Conservation (phyloP, 495 filamentous ascomycete genomes). For the Neurospora sp. region DNA sequence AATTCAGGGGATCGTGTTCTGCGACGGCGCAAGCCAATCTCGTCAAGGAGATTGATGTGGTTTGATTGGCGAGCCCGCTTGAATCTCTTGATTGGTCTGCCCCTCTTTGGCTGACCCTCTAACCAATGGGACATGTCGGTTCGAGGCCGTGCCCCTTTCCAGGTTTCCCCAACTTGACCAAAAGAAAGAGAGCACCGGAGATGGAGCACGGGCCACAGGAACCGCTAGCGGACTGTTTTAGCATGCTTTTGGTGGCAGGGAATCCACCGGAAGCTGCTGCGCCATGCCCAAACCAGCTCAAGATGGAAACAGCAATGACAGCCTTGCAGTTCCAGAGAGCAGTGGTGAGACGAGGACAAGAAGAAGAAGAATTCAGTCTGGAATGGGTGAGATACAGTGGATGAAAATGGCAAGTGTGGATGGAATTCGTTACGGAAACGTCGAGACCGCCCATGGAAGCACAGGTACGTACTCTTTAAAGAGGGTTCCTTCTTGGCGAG, state of each 20-base stretch:
- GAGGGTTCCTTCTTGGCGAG: not conserved
- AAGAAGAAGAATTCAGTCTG: not conserved
- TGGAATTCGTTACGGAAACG: not conserved
- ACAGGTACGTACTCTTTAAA: not conserved
- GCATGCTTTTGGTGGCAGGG: not conserved
- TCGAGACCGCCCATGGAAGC: not conserved
- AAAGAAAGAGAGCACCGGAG: not conserved
- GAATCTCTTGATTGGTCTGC: not conserved
- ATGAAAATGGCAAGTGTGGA: not conserved
- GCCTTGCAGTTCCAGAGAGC: not conserved
- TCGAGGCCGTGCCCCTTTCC: not conserved
- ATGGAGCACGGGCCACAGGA: not conserved
- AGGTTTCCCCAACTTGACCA: not conserved
- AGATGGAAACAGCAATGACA: not conserved
- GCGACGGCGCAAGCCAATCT: slow-evolving; percentile 13
- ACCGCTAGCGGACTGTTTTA: not conserved
- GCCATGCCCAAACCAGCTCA: not conserved
- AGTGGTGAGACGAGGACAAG: not conserved
- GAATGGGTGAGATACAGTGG: not conserved
- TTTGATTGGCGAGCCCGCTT: slow-evolving; percentile 10
- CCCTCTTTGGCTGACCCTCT: not conserved
- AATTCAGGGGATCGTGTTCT: not conserved
- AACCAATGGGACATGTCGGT: not conserved
- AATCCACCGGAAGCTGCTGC: not conserved
- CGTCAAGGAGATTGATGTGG: slow-evolving; percentile 16